Base-by-base conservation (phyloP, 2,329 filamentous ascomycete species). In the Paraphaeosphaeria minitans region DNA sequence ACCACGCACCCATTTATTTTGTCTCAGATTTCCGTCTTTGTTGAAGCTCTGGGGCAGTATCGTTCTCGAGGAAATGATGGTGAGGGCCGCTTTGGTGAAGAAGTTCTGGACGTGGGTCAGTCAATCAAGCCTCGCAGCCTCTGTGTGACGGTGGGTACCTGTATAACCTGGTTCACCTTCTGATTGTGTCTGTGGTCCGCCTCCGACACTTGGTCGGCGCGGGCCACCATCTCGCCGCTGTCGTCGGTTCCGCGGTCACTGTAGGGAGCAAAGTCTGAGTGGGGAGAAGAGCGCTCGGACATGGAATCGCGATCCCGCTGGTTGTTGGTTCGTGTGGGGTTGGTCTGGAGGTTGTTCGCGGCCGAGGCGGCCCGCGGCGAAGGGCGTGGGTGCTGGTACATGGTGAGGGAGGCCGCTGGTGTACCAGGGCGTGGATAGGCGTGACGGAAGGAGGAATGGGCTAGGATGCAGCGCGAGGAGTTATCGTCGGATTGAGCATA, bases 111-210 rank as follows among this genome's bases (percentile, higher is more conserved):
- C 31, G 47, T 51, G 59, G 31, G 62, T 77, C 56, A 77, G 71
- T 31, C 72, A 50, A 55, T 14, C 29, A 29, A 41, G 39, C 27
- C 4, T 19, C 51, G 12, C 9, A 43, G 45, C 16, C 53, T 37
- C 6, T 4, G 35, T 39, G 48, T 29, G 49, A 42, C n/a, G 27
- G 43, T 61, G 69, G 79, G 61, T 81, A 96, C 93, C 85, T 95
- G 92, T 69, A 97, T 89, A 72, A 98, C 95, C 79, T 97, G 93
- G 76, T 96, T 95, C 67, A 97, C 83, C 81, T 95, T 95, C 59
- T 73, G 65, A 78, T 70, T 58, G 53, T 77, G 63, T 57, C 63
- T 69, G 65, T 73, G 68, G 61, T 75, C 71, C 35, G 66, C 62
- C 45, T 74, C 69, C 42, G 73, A 65, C 55, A 65, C 47, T 39